Evolutionary conservation across 441 rosid species (phyloP).

Genomic region (Mallotus japonicus): DNA sequence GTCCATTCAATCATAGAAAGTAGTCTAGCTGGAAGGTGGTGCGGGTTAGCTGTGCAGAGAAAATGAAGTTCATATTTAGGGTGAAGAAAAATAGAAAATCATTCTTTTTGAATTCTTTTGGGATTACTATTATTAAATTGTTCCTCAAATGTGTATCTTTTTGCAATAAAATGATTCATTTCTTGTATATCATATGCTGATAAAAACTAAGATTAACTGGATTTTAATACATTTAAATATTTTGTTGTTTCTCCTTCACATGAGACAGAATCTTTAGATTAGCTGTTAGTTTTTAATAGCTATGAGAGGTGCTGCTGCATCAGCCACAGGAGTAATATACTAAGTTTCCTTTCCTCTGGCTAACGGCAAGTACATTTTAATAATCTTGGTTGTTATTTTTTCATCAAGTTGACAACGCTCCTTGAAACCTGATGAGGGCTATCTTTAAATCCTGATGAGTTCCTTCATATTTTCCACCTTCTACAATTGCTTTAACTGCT

Average conservation of each 20-base stretch:
- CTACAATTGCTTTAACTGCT: too few species aligned
- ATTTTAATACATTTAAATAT: background rate
- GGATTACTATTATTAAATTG: constrained; percentile 30
- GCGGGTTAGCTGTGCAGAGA: constrained; percentile 39
- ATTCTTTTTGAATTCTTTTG: constrained; percentile 54
- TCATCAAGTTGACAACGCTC: too few species aligned
- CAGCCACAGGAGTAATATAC: too few species aligned
- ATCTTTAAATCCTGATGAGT: too few species aligned
- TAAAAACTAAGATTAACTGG: background rate
- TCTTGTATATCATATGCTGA: constrained; percentile 12
- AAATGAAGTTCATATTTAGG: constrained; percentile 25
- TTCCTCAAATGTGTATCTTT: constrained; percentile 30
- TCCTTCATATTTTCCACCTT: too few species aligned
- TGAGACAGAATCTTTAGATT: background rate
- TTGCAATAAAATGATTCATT: constrained; percentile 44
- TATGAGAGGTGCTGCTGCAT: too few species aligned
- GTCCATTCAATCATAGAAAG: constrained; percentile 16
- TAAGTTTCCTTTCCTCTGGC: too few species aligned
- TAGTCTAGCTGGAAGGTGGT: constrained; percentile 31
- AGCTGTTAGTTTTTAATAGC: background rate
- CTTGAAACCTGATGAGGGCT: too few species aligned
- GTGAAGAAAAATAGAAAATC: constrained; percentile 15
- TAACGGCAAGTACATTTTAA: too few species aligned
- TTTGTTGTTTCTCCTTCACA: background rate
- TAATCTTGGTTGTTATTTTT: too few species aligned